These are phyloP conservation scores for Penicillium ochrochloron DNA, from an alignment of 495 filamentous ascomycete genomes.

Conservation along the genomic window DNA sequence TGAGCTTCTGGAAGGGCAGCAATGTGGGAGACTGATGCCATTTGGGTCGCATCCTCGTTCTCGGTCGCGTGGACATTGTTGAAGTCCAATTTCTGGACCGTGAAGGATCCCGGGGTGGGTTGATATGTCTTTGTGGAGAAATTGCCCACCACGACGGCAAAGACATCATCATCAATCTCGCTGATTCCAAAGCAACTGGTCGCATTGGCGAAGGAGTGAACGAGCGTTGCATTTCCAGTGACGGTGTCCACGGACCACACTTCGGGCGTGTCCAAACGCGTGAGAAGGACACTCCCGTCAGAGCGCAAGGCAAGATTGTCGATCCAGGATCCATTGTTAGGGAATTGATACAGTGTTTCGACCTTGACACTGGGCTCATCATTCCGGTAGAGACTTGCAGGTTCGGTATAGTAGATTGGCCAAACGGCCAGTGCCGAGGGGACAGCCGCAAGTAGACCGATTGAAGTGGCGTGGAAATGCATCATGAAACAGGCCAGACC, in stretches of 20 bases:
- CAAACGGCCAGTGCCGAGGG: constrained; percentile 22
- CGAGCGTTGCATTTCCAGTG: constrained; percentile 33
- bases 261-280: constrained; percentile 40
- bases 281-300: constrained; percentile 42
- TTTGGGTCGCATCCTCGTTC: constrained; percentile 3
- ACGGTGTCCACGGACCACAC: constrained; percentile 47
- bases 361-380: constrained; percentile 24
- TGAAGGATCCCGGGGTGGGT: constrained; percentile 39
- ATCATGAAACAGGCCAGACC: constrained; percentile 15
- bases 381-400: constrained; percentile 13
- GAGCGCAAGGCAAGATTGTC: constrained; percentile 43
- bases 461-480: constrained; percentile 15
- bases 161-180: constrained; percentile 45
- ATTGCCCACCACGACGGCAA: constrained; percentile 47
- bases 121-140: constrained; percentile 34
- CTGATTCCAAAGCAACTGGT: constrained; percentile 48
- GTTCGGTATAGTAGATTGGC: constrained; percentile 8
- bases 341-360: constrained; percentile 39
- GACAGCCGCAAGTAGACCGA: constrained; percentile 18
- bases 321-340: constrained; percentile 45
- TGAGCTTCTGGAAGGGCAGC: constrained; percentile 41
- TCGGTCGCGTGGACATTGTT: constrained; percentile 9
- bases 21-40: constrained; percentile 29
- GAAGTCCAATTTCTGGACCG: constrained; percentile 47
- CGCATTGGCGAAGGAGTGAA: constrained; percentile 38